Evolutionary conservation across 2,329 filamentous ascomycete genomes (phyloP), one percentile per base, ranked within the genome.

Genomic region (Fusarium subglutinans): DNA sequence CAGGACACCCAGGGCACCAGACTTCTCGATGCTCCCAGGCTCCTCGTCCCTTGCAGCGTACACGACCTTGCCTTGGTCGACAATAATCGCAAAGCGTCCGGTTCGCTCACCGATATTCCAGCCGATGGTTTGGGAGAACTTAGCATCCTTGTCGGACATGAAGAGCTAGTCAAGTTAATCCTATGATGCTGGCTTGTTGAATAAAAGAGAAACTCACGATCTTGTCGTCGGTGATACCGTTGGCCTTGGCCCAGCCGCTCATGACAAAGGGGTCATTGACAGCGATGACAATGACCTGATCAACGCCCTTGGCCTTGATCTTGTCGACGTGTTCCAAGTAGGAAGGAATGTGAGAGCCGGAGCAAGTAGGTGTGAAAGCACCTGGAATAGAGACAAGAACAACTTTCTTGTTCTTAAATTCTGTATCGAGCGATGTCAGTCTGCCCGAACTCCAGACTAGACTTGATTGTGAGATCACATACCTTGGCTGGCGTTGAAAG

Each of bases 231-330:
- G 89, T 91, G 80, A 96, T 87, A 60, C 88, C 88, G 85, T 97
- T 96, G 80, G 94, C 94, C 89, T 97, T 97, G 84, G 91, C 92
- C 94, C 94, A 96, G 62, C 93, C 94, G 78, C 90, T 92, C 93
- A 96, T 96, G 83, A 97, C 94, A 81, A 88, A 97, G 74, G 91
- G 87, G 84, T 97, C 95, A 84, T 97, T 97, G 87, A 87, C 92
- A 69, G 94, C 93, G 80, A 97, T 92, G 80, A 96, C 90, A 76
- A 94, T 89, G 79, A 97, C 90, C 73, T 92, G 84, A 83, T 97
- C 94, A 76, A 97, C 93, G 78, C 93, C 94, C 88, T 96, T 96
- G 81, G 86, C 86, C 86, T 91, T 91, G 83, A 97, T 87, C 80
- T 92, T 87, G 60, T 89, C 86, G 76, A 92, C 85, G 82, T 94